These are phyloP conservation scores for Casuarina equisetifolia DNA, from an alignment of 306 rosid species.

Conservation along the genomic window DNA sequence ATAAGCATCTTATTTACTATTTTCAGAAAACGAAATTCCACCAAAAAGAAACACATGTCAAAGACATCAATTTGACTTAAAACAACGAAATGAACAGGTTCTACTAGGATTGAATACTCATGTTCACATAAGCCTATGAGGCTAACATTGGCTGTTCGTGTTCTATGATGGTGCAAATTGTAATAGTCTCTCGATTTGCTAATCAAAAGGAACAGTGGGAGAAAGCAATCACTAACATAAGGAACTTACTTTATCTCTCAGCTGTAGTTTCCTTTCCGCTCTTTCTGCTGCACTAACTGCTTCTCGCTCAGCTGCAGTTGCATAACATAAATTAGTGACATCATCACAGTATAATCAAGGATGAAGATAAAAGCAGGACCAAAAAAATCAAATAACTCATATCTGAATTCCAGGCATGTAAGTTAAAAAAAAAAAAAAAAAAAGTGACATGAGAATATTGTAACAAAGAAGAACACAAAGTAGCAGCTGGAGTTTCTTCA, in stretches of 20 bases:
- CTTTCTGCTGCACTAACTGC: constrained; percentile 92
- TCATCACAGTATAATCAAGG: background rate
- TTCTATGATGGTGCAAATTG: background rate
- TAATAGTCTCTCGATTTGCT: background rate
- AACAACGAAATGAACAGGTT: background rate
- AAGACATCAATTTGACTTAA: background rate
- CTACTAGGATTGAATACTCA: background rate
- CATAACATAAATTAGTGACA: constrained; percentile 10
- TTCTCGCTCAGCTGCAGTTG: constrained; percentile 81
- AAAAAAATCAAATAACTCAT: constrained; percentile 19
- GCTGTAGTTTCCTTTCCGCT: constrained; percentile 77
- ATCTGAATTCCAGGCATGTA: constrained; percentile 13
- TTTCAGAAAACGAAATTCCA: background rate
- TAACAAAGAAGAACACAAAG: background rate
- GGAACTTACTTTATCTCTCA: constrained; percentile 79
- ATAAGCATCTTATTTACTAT: background rate
- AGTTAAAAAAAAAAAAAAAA: too few relatives aligned
- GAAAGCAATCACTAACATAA: background rate
- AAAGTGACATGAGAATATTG: background rate
- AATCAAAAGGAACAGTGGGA: background rate
- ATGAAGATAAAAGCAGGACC: background rate
- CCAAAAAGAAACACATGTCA: background rate
- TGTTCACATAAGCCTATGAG: background rate
- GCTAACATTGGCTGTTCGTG: background rate
- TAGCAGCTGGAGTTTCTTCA: background rate